Evolutionary conservation across 495 filamentous ascomycete genomes (phyloP), one percentile per base, ranked within the genome.

Genomic region (Hyaloscypha finlandica): DNA sequence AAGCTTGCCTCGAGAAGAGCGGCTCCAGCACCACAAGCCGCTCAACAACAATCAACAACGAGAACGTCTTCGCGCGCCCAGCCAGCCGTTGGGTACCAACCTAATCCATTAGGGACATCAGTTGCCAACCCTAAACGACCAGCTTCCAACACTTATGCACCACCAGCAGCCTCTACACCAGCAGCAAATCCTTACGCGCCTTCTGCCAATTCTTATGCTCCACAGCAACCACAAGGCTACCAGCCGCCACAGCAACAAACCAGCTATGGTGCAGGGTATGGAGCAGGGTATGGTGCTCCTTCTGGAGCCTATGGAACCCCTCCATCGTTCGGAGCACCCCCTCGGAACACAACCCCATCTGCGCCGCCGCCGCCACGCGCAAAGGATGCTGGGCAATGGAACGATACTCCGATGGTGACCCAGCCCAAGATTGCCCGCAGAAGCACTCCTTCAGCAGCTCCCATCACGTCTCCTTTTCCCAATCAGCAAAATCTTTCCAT

Each of bases 351-450:
- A 37, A 90, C 90, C 30, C 86, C 89, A 32, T 85, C 88, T 4
- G 74, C 77, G 22, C 81, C 83, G 61, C 25, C 25, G 25, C 89
- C 91, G 14, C 92, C 93, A 61, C 84, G 90, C 65, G 84, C 84
- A 67, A 86, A 85, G 65, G 88, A 90, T 65, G 85, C 87, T 52
- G 85, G 86, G 39, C 89, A 89, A 61, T 99, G 95, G 95, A 99
- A 99, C 70, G 95, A 99, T 77, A 88, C 94, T 64, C 95, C 95
- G 0, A 87, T 96, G 70, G 91, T 97, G 32, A 84, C 86, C 33
- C 96, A 94, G 74, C 81, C 89, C 51, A 86, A 89, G 31, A 80
- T 84, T 12, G 84, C 88, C 12, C 85, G 93, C 63, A 84, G 88
- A 71, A 83, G 81, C 45, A 96, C 93, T 12, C 93, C 93, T 33